Evolutionary conservation across 805 yeast species (phyloP).

Genomic region (Pichia phayaonensis): DNA sequence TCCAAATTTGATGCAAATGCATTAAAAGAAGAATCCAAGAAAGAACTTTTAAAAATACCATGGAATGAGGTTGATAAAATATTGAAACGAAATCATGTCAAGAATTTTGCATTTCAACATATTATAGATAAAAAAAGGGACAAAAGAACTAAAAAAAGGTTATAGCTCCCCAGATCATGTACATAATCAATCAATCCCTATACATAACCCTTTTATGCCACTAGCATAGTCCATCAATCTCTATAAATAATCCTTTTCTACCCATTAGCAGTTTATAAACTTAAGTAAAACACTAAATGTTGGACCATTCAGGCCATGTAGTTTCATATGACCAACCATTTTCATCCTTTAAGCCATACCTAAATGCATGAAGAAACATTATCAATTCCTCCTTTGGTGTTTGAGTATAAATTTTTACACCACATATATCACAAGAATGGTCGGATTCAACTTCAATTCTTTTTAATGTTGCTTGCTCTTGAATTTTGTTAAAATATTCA

Average conservation of each 20-base stretch:
- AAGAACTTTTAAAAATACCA: conserved; percentile 10
- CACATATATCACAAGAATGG: conserved; percentile 31
- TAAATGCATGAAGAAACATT: conserved; percentile 43
- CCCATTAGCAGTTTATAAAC: not conserved
- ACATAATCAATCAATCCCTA: not conserved
- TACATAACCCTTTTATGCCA: too few species aligned
- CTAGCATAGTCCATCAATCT: not conserved
- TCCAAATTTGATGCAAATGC: conserved; percentile 4
- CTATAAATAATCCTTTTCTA: not conserved
- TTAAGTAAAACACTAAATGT: conserved; percentile 12
- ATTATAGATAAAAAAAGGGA: not conserved
- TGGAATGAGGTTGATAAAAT: conserved; percentile 16
- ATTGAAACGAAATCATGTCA: conserved; percentile 1
- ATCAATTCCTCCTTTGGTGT: conserved; percentile 26
- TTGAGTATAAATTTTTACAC: conserved; percentile 25
- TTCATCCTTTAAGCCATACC: conserved; percentile 27
- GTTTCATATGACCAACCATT: conserved; percentile 34
- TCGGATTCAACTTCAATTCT: conserved; percentile 6
- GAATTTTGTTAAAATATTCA: conserved; percentile 1
- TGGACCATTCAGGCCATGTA: conserved; percentile 40
- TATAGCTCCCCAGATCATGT: too few species aligned
- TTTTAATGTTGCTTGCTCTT: conserved; percentile 2
- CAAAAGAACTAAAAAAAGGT: not conserved
- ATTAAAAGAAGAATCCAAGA: conserved; percentile 6
- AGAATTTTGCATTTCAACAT: not conserved